These are phyloP conservation scores for Exophiala phaeomuriformis DNA, from an alignment of 2,329 filamentous ascomycete genomes.

Conservation along the genomic window DNA sequence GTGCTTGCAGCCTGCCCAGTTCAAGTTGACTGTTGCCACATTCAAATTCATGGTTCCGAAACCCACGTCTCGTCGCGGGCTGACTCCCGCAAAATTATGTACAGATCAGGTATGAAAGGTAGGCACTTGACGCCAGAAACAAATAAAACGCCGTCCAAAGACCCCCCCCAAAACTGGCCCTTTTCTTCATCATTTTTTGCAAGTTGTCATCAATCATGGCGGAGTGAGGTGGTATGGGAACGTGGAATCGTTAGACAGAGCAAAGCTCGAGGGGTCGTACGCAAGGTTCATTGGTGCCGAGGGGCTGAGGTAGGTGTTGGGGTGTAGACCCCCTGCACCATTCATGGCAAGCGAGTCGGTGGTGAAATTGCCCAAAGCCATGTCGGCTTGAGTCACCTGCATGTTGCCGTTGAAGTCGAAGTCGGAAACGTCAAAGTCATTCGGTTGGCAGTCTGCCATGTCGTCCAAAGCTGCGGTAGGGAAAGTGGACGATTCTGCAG, in stretches of 20 bases:
- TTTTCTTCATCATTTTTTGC: not conserved
- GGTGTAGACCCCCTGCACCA: constrained; percentile 5
- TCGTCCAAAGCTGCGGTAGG: constrained; percentile 14
- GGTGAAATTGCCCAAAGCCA: constrained; percentile 1
- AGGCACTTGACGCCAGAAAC: not conserved
- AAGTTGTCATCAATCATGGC: constrained; percentile 1
- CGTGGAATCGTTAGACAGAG: not conserved
- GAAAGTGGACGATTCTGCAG: constrained; percentile 16
- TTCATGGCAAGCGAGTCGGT: constrained; percentile 6
- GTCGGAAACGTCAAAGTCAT: constrained; percentile 1
- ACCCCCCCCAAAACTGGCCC: not conserved
- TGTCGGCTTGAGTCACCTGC: not conserved
- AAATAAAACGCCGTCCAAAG: not conserved
- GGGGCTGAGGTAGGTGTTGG: constrained; percentile 1
- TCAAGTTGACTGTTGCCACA: not conserved
- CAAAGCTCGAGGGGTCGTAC: constrained; percentile 3
- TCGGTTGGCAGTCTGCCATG: constrained; percentile 6
- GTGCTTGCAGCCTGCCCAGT: not conserved
- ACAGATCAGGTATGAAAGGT: not conserved
- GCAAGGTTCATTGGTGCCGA: not conserved
- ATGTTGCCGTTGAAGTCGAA: constrained; percentile 6
- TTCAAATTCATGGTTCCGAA: not conserved
- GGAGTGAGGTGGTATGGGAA: not conserved
- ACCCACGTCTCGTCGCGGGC: not conserved
- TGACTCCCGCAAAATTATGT: not conserved